A percentile compares a stretch with the other conserved stretches of the same genome.
These are phyloP conservation scores for Violaceomyces palustris DNA, from an alignment of 1,284 basidiomycete genomes.

Conservation along the genomic window DNA sequence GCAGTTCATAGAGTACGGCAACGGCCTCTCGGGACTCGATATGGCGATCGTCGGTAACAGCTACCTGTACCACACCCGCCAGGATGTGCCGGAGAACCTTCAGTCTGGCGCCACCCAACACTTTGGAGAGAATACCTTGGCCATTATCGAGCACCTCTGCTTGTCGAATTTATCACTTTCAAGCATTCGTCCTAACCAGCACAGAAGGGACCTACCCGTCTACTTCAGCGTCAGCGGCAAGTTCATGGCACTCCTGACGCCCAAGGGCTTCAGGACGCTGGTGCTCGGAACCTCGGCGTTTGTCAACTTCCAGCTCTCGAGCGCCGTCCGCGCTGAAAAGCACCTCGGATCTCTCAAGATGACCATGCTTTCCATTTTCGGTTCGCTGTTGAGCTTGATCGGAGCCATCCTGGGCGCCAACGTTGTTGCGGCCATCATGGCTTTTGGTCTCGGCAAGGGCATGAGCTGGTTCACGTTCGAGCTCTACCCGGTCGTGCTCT, in stretches of 20 bases:
- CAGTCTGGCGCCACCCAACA: conserved; percentile 73
- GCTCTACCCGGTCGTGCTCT: conserved; percentile 67
- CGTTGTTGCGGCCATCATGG: conserved; percentile 68
- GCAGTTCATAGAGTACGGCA: conserved; percentile 84
- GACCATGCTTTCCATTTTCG: conserved; percentile 32
- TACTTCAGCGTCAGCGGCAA: conserved; percentile 59
- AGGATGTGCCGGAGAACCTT: conserved; percentile 76
- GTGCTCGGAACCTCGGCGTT: conserved; percentile 43
- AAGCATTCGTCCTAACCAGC: no score
- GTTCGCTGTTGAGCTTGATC: conserved; percentile 45
- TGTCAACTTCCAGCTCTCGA: conserved; percentile 48
- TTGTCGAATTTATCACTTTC: no score
- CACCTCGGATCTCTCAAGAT: conserved; percentile 29
- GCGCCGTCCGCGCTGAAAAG: conserved; percentile 50
- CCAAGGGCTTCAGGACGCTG: conserved; percentile 52
- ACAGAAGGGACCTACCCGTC: conserved; percentile 60
- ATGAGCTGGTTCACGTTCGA: conserved; percentile 60
- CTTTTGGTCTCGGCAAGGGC: conserved; percentile 61
- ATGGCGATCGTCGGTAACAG: conserved; percentile 91
- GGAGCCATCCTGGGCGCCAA: conserved; percentile 64
- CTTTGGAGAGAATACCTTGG: conserved; percentile 85
- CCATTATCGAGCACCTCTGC: conserved; percentile 70
- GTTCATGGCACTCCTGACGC: conserved; percentile 57
- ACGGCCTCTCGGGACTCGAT: conserved; percentile 57
- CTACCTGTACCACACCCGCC: conserved; percentile 87